Evolutionary conservation across 2,329 filamentous ascomycete genomes (phyloP).

Genomic region (Pseudogymnoascus sp.): DNA sequence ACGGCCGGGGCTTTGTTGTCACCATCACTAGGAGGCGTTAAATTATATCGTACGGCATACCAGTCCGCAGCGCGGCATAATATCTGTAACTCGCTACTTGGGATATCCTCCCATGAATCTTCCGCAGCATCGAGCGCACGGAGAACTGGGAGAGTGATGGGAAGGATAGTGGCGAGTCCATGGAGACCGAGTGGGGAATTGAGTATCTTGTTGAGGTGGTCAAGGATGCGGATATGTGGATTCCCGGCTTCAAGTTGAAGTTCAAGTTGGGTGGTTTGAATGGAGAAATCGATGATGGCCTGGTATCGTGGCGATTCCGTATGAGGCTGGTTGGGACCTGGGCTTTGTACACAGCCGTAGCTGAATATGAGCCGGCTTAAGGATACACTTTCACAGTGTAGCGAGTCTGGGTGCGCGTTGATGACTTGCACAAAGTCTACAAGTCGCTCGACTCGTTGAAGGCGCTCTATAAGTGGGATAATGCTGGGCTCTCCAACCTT

Average conservation of each 20-base stretch:
- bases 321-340: conserved; percentile 11
- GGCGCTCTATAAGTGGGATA: conserved; percentile 21
- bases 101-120: conserved; percentile 38
- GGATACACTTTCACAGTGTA: conserved; percentile 50
- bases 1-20: conserved; percentile 17
- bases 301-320: conserved; percentile 34
- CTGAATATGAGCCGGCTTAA: conserved; percentile 58
- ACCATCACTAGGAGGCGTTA: conserved; percentile 28
- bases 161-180: conserved; percentile 45
- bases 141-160: conserved; percentile 56
- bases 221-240: conserved; percentile 56
- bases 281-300: conserved; percentile 50
- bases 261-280: conserved; percentile 37
- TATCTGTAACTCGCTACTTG: conserved; percentile 40
- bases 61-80: conserved; percentile 48
- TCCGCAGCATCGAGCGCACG: conserved; percentile 53
- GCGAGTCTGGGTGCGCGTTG: conserved; percentile 43
- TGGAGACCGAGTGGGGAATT: conserved; percentile 44
- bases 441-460: conserved; percentile 56
- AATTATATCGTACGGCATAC: conserved; percentile 45
- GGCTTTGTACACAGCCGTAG: conserved; percentile 41
- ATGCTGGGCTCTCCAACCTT: conserved; percentile 24
- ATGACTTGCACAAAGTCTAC: conserved; percentile 62
- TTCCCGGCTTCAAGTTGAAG: conserved; percentile 54
- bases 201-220: conserved; percentile 48